These are phyloP conservation scores for Talaromyces sp. DNA, from an alignment of 2,329 filamentous ascomycete genomes.

Conservation along the genomic window DNA sequence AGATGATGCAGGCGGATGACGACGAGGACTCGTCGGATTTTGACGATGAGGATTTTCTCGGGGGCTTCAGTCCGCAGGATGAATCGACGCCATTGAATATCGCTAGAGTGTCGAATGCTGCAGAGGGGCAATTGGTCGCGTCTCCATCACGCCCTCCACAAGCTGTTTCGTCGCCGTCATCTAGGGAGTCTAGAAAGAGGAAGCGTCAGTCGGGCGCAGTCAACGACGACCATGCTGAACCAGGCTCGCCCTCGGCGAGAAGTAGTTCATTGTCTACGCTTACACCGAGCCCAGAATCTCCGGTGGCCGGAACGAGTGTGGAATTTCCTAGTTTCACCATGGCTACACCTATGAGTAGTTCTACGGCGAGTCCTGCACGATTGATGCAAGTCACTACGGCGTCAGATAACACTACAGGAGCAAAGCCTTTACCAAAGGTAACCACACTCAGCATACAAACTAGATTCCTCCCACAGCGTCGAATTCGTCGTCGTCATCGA, in stretches of 20 bases:
- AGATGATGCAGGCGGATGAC: conserved; percentile 40
- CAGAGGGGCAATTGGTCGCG: conserved; percentile 14
- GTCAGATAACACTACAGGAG: neutral
- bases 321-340: conserved; percentile 28
- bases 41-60: conserved; percentile 42
- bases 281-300: conserved; percentile 8
- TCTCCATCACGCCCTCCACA: conserved; percentile 21
- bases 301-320: neutral
- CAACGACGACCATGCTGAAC: conserved; percentile 16
- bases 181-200: conserved; percentile 33
- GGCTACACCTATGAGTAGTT: conserved; percentile 34
- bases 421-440: conserved; percentile 18
- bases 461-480: conserved; percentile 32
- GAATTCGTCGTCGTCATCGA: conserved; percentile 23
- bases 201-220: conserved; percentile 24
- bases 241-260: conserved; percentile 18
- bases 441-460: conserved; percentile 35
- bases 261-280: conserved; percentile 16
- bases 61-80: conserved; percentile 40
- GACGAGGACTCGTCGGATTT: conserved; percentile 31
- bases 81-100: conserved; percentile 42
- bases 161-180: conserved; percentile 19
- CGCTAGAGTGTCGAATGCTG: conserved; percentile 19
- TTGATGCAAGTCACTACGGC: neutral
- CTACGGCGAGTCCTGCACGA: conserved; percentile 7